Percentiles rank a stretch among this genome's conserved stretches.
phyloP scores from a whole-genome alignment of 352 stramenopile species.

The Phytophthora podocarpi region DNA sequence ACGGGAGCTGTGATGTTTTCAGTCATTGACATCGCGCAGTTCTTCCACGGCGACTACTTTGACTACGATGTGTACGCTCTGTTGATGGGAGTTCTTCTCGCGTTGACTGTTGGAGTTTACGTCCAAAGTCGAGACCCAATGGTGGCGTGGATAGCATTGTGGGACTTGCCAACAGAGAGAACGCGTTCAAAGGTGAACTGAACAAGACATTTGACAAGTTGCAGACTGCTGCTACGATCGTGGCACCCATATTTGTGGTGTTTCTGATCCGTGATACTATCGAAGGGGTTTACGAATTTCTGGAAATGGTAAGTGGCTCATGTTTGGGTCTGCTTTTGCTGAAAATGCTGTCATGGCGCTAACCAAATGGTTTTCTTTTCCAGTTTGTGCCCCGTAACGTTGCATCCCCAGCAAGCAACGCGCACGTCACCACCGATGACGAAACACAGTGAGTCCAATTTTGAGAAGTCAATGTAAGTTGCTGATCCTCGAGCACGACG shows the following conservation, averaged over 20 bases:
- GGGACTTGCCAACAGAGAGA: constrained; percentile 21
- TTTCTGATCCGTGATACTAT: too few species aligned
- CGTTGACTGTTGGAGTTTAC: constrained; percentile 26
- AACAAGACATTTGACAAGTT: constrained; percentile 37
- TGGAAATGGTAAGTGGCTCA: too few species aligned
- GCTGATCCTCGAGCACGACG: too few species aligned
- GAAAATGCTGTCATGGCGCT: too few species aligned
- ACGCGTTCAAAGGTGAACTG: constrained; percentile 14
- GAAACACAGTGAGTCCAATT: too few species aligned
- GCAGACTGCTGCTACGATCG: constrained; percentile 2
- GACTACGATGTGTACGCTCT: constrained; percentile 29
- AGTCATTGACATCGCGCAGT: constrained; percentile 34
- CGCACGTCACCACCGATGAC: too few species aligned
- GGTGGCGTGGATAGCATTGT: constrained; percentile 33
- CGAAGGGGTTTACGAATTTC: too few species aligned
- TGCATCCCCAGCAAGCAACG: too few species aligned
- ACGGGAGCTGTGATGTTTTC: constrained; percentile 23
- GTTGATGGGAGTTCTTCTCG: constrained; percentile 30
- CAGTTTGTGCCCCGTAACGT: too few species aligned
- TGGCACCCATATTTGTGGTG: not conserved
- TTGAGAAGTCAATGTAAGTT: too few species aligned
- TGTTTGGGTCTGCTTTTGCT: too few species aligned
- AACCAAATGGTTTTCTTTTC: too few species aligned
- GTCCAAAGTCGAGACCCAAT: constrained; percentile 30
- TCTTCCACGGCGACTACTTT: constrained; percentile 30